phyloP scores from a whole-genome alignment of 768 basidiomycete species.

The Mrakia blollopis region DNA sequence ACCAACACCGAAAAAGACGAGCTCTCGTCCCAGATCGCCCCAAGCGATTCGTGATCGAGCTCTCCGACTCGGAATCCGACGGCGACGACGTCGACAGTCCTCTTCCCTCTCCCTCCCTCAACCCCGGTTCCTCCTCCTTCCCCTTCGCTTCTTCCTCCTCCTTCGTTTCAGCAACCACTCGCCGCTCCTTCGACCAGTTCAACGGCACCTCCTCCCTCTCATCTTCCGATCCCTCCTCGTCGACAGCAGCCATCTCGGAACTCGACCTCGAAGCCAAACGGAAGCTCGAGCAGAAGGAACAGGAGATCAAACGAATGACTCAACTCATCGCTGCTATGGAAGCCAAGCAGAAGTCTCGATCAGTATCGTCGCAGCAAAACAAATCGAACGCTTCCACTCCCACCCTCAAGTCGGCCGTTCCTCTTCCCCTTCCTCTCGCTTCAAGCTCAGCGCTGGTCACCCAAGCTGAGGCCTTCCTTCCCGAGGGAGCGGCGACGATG shows the following conservation, averaged over 20 bases:
- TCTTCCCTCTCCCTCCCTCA: neutral
- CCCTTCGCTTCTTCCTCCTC: neutral
- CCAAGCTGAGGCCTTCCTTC: neutral
- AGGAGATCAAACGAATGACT: conserved; percentile 27
- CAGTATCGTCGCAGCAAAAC: neutral
- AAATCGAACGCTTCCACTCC: neutral
- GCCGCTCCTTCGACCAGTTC: neutral
- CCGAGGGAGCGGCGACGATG: neutral
- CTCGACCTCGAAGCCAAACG: conserved; percentile 13
- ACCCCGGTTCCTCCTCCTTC: neutral
- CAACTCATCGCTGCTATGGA: conserved; percentile 24
- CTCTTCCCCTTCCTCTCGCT: neutral
- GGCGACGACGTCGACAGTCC: neutral
- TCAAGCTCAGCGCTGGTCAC: neutral
- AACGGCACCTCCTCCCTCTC: neutral
- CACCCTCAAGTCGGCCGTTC: neutral
- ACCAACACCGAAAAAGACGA: neutral
- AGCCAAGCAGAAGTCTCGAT: conserved; percentile 23
- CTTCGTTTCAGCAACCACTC: neutral
- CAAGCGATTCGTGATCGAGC: conserved; percentile 27
- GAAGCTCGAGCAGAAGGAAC: conserved; percentile 14
- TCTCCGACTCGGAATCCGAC: conserved; percentile 30
- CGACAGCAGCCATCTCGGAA: neutral
- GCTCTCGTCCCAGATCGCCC: conserved; percentile 24
- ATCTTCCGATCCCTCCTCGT: neutral